phyloP scores from a whole-genome alignment of 345 rosid genomes.

The Clarkia xantiana region DNA sequence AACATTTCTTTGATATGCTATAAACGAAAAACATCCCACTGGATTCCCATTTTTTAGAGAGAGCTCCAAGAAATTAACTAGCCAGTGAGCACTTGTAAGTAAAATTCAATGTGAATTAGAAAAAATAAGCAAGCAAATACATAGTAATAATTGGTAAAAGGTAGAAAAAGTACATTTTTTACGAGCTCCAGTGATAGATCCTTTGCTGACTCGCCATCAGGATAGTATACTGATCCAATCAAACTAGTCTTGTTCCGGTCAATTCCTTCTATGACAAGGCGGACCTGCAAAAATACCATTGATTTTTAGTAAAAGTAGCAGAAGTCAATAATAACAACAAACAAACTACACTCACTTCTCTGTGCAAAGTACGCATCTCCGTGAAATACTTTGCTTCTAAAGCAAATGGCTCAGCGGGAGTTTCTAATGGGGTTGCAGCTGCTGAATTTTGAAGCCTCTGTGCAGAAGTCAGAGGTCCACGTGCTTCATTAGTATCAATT shows the following conservation, averaged over 20 bases:
- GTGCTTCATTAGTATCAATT: constrained; percentile 42
- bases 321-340: constrained; percentile 6
- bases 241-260: constrained; percentile 74
- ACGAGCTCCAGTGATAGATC: constrained; percentile 88
- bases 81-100: too few relatives aligned
- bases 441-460: constrained; percentile 78
- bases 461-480: constrained; percentile 70
- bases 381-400: constrained; percentile 83
- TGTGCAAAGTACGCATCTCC: constrained; percentile 65
- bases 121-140: not conserved
- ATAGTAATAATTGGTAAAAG: not conserved
- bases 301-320: constrained; percentile 8
- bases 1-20: too few relatives aligned
- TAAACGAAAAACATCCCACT: too few relatives aligned
- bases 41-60: too few relatives aligned
- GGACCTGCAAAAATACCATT: constrained; percentile 50
- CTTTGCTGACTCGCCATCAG: constrained; percentile 73
- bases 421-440: constrained; percentile 30
- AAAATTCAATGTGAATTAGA: too few relatives aligned
- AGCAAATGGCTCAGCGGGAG: constrained; percentile 73
- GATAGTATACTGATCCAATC: constrained; percentile 86
- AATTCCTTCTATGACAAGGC: constrained; percentile 92
- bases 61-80: too few relatives aligned
- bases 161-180: constrained; percentile 42
- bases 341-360: constrained; percentile 51